Evolutionary conservation across 2,329 filamentous ascomycete species (phyloP).

Genomic region (Monosporascus sp.): DNA sequence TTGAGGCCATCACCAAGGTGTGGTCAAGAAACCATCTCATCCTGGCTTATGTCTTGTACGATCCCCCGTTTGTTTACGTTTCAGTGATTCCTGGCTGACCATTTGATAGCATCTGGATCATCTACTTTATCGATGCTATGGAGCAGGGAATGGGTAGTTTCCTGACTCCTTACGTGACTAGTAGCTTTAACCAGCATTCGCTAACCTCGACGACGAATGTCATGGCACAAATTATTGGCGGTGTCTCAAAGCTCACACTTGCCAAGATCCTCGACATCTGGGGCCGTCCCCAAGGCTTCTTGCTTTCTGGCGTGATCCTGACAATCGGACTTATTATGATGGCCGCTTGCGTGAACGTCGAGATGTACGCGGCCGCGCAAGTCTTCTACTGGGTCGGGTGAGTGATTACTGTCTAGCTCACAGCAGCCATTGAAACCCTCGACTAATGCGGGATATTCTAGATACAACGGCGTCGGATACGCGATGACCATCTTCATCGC

Average conservation of each 20-base stretch:
- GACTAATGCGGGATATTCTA: constrained; percentile 4
- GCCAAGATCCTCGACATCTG: constrained; percentile 60
- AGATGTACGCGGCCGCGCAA: constrained; percentile 48
- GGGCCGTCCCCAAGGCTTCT: constrained; percentile 55
- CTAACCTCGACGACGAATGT: constrained; percentile 44
- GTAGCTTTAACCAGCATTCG: constrained; percentile 41
- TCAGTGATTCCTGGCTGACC: constrained; percentile 5
- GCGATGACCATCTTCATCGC: constrained; percentile 60
- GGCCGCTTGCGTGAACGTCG: constrained; percentile 46
- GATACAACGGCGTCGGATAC: constrained; percentile 52
- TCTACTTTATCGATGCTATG: constrained; percentile 41
- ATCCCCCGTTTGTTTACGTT: background rate
- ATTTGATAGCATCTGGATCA: constrained; percentile 36
- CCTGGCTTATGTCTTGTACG: constrained; percentile 39
- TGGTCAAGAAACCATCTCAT: constrained; percentile 37
- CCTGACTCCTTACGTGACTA: constrained; percentile 37
- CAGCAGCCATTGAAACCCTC: too few species aligned
- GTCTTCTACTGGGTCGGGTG: constrained; percentile 59
- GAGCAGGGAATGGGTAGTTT: constrained; percentile 32
- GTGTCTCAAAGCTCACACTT: constrained; percentile 54
- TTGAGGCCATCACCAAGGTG: constrained; percentile 43
- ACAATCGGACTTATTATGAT: constrained; percentile 51
- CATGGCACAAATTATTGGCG: constrained; percentile 44
- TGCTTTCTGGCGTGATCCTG: constrained; percentile 43
- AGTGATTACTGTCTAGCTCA: constrained; percentile 1